A percentile compares a stretch with the other conserved stretches of the same genome.
Conservation (phyloP, 768 basidiomycete genomes). For the Tulasnella sp. region DNA sequence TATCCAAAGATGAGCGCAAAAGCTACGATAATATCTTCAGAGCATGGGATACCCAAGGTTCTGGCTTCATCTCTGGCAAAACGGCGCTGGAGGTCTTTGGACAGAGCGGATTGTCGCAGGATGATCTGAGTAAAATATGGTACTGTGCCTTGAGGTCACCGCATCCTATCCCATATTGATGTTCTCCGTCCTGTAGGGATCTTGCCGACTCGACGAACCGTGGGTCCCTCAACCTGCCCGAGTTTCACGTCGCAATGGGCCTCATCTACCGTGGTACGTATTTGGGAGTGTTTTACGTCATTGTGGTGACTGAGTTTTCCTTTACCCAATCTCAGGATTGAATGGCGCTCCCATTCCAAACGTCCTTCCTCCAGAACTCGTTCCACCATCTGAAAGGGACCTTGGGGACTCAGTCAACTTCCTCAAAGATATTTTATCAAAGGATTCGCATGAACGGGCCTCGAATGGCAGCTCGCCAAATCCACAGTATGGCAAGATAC, state of each 20-base stretch:
- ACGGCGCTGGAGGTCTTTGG: constrained; percentile 93
- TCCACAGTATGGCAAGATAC: constrained; percentile 65
- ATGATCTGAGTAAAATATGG: constrained; percentile 94
- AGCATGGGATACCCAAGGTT: constrained; percentile 84
- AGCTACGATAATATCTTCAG: constrained; percentile 95
- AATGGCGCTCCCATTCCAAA: constrained; percentile 93
- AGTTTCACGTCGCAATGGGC: constrained; percentile 99
- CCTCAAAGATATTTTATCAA: constrained; percentile 81
- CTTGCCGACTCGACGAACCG: constrained; percentile 92
- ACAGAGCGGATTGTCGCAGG: constrained; percentile 83
- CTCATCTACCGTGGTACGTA: constrained; percentile 91
- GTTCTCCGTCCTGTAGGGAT: constrained; percentile 57
- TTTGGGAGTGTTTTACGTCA: constrained; percentile 2
- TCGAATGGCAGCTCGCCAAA: constrained; percentile 60
- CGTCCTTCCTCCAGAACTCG: constrained; percentile 81
- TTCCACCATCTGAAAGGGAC: constrained; percentile 89
- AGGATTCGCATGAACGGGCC: constrained; percentile 70
- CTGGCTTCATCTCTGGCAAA: constrained; percentile 83
- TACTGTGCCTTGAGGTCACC: constrained; percentile 48
- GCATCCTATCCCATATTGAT: not conserved
- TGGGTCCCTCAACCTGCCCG: constrained; percentile 91
- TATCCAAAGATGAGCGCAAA: constrained; percentile 91
- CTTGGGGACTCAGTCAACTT: constrained; percentile 88
- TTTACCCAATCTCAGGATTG: constrained; percentile 58
- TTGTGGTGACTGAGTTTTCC: not conserved